A percentile compares a stretch with the other conserved stretches of the same genome.
Evolutionary conservation across 805 yeast genomes (phyloP).

Genomic region (Candida ovalis): DNA sequence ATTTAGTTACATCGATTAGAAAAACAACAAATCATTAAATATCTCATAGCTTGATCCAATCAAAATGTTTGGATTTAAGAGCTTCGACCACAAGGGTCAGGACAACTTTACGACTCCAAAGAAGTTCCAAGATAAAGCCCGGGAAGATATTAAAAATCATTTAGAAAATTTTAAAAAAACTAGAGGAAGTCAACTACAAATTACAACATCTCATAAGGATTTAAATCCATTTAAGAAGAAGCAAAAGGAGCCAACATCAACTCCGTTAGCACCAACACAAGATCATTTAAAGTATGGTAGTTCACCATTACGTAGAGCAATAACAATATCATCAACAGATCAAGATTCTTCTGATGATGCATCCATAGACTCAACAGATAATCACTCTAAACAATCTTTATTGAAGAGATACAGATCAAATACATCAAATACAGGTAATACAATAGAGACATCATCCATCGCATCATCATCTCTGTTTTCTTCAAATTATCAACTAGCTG

Average conservation of each 20-base stretch:
- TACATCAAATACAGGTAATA: conserved; percentile 3
- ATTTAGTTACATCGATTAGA: too few species aligned
- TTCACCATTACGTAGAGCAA: conserved; percentile 30
- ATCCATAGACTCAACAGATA: conserved; percentile 21
- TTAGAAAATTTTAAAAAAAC: conserved; percentile 14
- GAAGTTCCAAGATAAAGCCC: conserved; percentile 31
- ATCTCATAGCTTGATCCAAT: too few species aligned
- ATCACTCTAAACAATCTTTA: conserved; percentile 6
- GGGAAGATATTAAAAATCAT: conserved; percentile 30
- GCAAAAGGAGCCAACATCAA: conserved; percentile 1
- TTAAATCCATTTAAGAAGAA: not conserved
- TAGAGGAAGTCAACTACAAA: not conserved
- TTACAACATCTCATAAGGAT: not conserved
- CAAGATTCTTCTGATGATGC: conserved; percentile 23
- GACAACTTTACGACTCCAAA: conserved; percentile 28
- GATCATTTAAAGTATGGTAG: conserved; percentile 27
- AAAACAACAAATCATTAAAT: too few species aligned
- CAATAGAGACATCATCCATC: conserved; percentile 4
- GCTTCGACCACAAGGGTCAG: conserved; percentile 24
- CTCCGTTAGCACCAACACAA: conserved; percentile 2
- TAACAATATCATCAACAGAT: conserved; percentile 20
- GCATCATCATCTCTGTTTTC: conserved; percentile 23
- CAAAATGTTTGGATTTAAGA: conserved; percentile 30
- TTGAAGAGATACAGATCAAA: conserved; percentile 11
- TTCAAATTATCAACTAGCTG: conserved; percentile 17